Base-by-base conservation (phyloP, 2,329 filamentous ascomycete species). In the Rutstroemia sp. region DNA sequence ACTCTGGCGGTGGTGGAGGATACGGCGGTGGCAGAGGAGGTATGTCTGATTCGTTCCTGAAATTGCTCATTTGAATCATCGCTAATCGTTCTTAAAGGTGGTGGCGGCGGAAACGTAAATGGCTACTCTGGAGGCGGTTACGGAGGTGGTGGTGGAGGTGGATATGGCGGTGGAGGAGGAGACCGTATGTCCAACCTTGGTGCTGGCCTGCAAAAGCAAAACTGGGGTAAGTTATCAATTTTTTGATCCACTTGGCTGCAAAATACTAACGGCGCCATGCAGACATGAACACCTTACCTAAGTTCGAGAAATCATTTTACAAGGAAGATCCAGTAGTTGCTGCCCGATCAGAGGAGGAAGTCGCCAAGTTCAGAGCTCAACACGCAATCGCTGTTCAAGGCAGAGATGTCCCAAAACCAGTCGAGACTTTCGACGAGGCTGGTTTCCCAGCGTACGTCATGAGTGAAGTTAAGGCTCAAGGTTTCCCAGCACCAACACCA, bases 261-360 rank as follows among this genome's bases (percentile, higher is more conserved):
- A 4, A 34, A 52, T 51, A 25, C 23, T 48, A 30, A 51, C 45
- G n/a, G 42, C 27, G 10, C 19, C 3, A 5, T 10, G 45, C 64
- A 94, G 94, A 99, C 71, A 67, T 94, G 54, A 78, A 73, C 68
- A 73, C 85, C 6, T 70, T 99, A 47, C 92, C 94, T 67, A 97
- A 97, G 75, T 99, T 99, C 76, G 94, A 99, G 73, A 99, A 99
- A 77, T 92, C 89, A 8, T 99, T 99, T 78, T 99, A 99, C 83
- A 96, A 97, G 78, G 94, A 97, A 76, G 86, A 94, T 70, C 80
- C 86, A 34, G 83, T 83, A 58, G 92, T 99, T 59, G 75, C 84
- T 60, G 78, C 74, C 67, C 89, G 94, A 69, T 84, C 89, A 12
- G 72, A 82, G 44, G 82, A 82, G 56, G 92, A 97, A 61, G 88